Evolutionary conservation across 1,284 basidiomycete genomes (phyloP).

Genomic region (Marasmius sp.): DNA sequence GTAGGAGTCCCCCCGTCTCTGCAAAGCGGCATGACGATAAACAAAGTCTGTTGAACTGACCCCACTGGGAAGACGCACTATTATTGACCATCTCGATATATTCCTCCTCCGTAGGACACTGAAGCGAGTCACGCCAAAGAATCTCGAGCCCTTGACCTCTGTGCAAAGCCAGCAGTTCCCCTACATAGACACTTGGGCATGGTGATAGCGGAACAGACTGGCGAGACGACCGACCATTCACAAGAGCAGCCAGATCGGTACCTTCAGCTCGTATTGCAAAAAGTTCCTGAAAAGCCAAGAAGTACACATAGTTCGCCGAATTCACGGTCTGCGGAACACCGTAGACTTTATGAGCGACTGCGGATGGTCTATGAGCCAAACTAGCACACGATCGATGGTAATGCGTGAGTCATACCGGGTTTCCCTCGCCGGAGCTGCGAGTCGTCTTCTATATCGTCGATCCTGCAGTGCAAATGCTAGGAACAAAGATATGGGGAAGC

Average conservation of each 20-base stretch:
- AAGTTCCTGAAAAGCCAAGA: constrained; percentile 82
- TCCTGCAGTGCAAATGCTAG: constrained; percentile 41
- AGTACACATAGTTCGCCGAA: constrained; percentile 96
- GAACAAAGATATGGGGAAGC: constrained; percentile 8
- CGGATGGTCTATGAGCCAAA: no score
- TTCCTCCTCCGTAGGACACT: constrained; percentile 93
- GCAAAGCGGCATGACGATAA: constrained; percentile 6
- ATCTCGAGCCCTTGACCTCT: constrained; percentile 96
- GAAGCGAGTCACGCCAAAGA: constrained; percentile 90
- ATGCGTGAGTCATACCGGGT: constrained; percentile 53
- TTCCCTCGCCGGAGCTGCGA: constrained; percentile 87
- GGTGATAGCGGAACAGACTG: no score
- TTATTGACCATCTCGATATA: constrained; percentile 97
- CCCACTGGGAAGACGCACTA: constrained; percentile 55
- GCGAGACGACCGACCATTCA: constrained; percentile 47
- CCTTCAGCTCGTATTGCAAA: constrained; percentile 54
- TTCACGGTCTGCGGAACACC: constrained; percentile 98
- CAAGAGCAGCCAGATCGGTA: constrained; percentile 62
- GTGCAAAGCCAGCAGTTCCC: constrained; percentile 88
- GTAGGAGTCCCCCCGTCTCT: constrained; percentile 96
- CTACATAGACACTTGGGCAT: constrained; percentile 30
- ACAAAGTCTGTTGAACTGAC: constrained; percentile 4
- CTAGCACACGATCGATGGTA: no score
- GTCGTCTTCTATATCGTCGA: constrained; percentile 98
- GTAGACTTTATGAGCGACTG: constrained; percentile 93